A percentile compares a stretch with the other conserved stretches of the same genome.
These are phyloP conservation scores for Oryza meridionalis DNA, from an alignment of 176 grass and related monocot species.

Conservation along the genomic window DNA sequence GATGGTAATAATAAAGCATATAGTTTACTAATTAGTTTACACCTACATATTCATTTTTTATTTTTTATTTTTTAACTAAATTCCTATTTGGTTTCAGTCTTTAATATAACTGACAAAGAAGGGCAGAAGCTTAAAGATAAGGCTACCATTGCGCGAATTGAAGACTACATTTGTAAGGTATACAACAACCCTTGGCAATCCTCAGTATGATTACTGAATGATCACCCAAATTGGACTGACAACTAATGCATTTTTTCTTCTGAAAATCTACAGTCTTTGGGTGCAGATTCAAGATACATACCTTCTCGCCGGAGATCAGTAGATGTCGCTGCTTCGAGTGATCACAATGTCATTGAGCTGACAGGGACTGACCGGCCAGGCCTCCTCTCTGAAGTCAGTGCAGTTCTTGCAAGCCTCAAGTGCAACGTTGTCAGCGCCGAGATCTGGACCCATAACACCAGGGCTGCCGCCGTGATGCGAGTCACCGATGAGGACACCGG, in stretches of 20 bases:
- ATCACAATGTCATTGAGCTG: slow-evolving; percentile 70
- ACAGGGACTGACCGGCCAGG: slow-evolving; percentile 76
- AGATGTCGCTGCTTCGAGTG: slow-evolving; percentile 50
- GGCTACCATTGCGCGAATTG: slow-evolving; percentile 31
- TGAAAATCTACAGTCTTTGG: slow-evolving; percentile 56
- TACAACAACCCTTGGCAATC: slow-evolving; percentile 18
- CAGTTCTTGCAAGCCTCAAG: slow-evolving; percentile 65
- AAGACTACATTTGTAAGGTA: slow-evolving; percentile 66
- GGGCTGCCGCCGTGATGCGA: slow-evolving; percentile 74
- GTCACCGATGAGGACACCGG: slow-evolving; percentile 64
- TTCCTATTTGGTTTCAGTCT: slow-evolving; percentile 55
- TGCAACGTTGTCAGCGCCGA: slow-evolving; percentile 88
- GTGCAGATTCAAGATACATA: slow-evolving; percentile 61
- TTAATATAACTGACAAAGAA: slow-evolving; percentile 73
- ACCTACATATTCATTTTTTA: neutral
- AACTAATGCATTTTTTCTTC: slow-evolving; percentile 15
- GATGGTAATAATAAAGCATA: slow-evolving; percentile 51
- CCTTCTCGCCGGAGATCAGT: slow-evolving; percentile 56
- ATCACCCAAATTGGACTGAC: neutral
- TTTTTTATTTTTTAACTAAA: neutral
- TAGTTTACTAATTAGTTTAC: neutral
- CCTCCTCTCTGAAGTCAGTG: slow-evolving; percentile 79
- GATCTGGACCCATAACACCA: slow-evolving; percentile 87
- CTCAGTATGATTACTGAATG: neutral
- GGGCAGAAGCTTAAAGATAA: slow-evolving; percentile 67